Base-by-base conservation (phyloP, 2,329 filamentous ascomycete species). In the Talaromyces piceae region DNA sequence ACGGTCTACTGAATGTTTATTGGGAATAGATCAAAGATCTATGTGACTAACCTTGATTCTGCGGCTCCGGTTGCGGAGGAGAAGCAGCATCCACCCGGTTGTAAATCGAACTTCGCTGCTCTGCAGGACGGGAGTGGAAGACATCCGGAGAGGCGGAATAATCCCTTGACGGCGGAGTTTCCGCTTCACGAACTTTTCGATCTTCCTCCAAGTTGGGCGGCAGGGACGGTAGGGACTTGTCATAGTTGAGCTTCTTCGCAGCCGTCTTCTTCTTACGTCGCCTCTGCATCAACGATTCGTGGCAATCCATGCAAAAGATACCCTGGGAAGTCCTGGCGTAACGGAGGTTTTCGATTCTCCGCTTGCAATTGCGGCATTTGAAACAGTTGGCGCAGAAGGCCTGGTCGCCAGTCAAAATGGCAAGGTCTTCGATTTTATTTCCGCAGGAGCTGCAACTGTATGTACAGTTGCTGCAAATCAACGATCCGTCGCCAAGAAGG, bases 381-480 rank as follows among this genome's bases (percentile, higher is more conserved):
- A 98, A 98, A 73, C 93, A 98, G 52, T 88, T 91, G 41, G 91
- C 90, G 72, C 93, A 98, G 68, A 96, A 98, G 41, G 93, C 93
- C 73, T 98, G 91, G 64, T 98, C 93, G 58, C 93, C 93, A 0
- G 93, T 98, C 59, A 98, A 77, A 68, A 98, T 98, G 57, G 93
- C 93, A 56, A 97, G 78, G 67, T 98, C 93, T 68, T 98, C 93
- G 59, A 98, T 98, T 77, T 98, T 98, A 76, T 95, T 91, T 53
- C 84, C 84, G 71, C 93, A 98, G 49, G 91, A 91, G 70, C 84
- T 95, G 77, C 93, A 98, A 77, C 91, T 96, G 71, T 98, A 98
- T 49, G 93, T 97, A 75, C 93, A 98, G 72, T 96, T 95, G 75
- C 95, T 97, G 79, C 93, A 98, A 61, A 98, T 97, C 59, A 98